phyloP scores from a whole-genome alignment of 306 rosid genomes.

The Trifolium fragiferum region DNA sequence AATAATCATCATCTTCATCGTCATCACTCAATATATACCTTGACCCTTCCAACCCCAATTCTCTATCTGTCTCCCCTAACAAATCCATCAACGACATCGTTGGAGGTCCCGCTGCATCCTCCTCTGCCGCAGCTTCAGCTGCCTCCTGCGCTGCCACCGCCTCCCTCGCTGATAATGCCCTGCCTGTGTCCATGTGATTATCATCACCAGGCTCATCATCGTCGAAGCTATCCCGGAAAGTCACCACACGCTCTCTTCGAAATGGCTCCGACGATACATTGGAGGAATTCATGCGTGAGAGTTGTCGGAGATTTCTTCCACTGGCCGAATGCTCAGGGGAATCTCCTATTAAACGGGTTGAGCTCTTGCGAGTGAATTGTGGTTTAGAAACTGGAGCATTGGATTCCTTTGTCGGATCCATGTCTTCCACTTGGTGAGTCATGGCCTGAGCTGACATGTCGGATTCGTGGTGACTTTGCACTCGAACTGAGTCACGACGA shows the following conservation, averaged over 20 bases:
- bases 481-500: constrained; percentile 32
- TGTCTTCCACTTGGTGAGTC: constrained; percentile 32
- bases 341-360: constrained; percentile 23
- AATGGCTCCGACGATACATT: constrained; percentile 35
- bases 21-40: constrained; percentile 53
- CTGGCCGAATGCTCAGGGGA: neutral
- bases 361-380: constrained; percentile 39
- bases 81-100: constrained; percentile 90
- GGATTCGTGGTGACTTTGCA: neutral
- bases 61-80: constrained; percentile 73
- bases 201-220: constrained; percentile 39
- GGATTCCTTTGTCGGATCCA: constrained; percentile 10
- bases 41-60: constrained; percentile 66
- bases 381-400: neutral
- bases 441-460: constrained; percentile 1
- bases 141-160: constrained; percentile 53
- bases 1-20: constrained; percentile 45
- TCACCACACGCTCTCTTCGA: constrained; percentile 38
- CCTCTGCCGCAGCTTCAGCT: constrained; percentile 37
- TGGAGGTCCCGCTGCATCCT: constrained; percentile 2
- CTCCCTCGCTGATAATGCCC: constrained; percentile 49
- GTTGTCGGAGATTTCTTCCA: constrained; percentile 14
- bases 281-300: constrained; percentile 50
- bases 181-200: neutral
- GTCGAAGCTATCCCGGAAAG: constrained; percentile 37